Percentiles rank a stretch among this genome's conserved stretches.
Evolutionary conservation across 208 protist genomes (phyloP).

Genomic region (Leptomonas pyrrhocoris): DNA sequence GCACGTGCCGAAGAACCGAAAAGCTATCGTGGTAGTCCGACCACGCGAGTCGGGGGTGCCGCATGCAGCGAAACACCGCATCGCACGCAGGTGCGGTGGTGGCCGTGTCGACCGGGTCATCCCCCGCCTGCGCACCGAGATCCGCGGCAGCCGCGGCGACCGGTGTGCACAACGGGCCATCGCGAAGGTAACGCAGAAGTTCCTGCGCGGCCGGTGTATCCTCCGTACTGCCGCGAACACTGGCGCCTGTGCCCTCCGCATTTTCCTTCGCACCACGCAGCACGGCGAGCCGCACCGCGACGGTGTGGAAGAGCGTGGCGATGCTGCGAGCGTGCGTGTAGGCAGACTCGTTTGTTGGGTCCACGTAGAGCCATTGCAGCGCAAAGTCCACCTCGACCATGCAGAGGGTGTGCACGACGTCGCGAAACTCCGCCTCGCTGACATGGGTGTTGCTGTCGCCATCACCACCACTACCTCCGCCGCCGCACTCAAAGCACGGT

Average conservation of each 20-base stretch:
- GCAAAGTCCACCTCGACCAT: conserved; percentile 61
- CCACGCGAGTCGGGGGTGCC: conserved; percentile 36
- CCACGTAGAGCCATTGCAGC: conserved; percentile 60
- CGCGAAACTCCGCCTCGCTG: neutral
- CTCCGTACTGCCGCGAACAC: no score
- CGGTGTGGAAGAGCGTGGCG: conserved; percentile 48
- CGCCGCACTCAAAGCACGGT: neutral
- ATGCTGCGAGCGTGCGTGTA: conserved; percentile 64
- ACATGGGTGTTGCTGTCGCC: neutral
- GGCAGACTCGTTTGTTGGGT: conserved; percentile 79
- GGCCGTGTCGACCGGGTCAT: conserved; percentile 18
- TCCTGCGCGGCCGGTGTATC: neutral
- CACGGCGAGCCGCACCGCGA: conserved; percentile 27
- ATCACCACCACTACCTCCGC: neutral
- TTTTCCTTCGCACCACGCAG: neutral
- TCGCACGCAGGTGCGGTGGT: conserved; percentile 6
- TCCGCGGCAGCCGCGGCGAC: conserved; percentile 10
- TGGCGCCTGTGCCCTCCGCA: neutral
- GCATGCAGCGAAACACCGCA: neutral
- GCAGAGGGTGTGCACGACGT: conserved; percentile 37
- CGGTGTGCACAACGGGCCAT: conserved; percentile 18
- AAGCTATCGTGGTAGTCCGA: conserved; percentile 44
- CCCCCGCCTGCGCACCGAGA: conserved; percentile 10
- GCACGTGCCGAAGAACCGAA: conserved; percentile 36
- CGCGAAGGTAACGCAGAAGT: conserved; percentile 19